Percentiles rank a stretch among this genome's conserved stretches.
phyloP scores from a whole-genome alignment of 2,329 filamentous ascomycete genomes.

The Fusarium secorum region DNA sequence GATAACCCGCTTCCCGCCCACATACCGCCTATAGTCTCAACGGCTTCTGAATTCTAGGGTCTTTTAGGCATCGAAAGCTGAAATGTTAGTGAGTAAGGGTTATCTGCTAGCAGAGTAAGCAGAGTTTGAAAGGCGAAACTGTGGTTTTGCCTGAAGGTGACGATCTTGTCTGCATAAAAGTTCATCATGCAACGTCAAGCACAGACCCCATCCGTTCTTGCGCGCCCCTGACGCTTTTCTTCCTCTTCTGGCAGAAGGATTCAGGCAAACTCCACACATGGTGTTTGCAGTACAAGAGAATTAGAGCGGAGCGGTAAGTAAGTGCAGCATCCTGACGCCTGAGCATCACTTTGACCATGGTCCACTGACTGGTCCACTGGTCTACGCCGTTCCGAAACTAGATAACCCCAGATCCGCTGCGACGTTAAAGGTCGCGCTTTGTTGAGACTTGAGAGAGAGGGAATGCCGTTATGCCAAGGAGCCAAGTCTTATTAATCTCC shows the following conservation, averaged over 20 bases:
- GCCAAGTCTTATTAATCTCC: not conserved
- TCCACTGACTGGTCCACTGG: not conserved
- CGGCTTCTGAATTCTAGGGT: not conserved
- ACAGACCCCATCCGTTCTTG: not conserved
- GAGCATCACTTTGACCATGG: not conserved
- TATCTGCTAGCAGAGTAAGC: not conserved
- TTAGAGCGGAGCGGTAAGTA: not conserved
- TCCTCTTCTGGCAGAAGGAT: not conserved
- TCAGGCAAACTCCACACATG: not conserved
- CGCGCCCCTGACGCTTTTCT: not conserved
- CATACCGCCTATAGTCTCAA: not conserved
- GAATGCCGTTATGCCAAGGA: not conserved
- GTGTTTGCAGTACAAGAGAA: not conserved
- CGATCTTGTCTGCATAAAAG: not conserved
- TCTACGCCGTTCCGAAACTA: not conserved
- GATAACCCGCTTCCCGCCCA: not conserved
- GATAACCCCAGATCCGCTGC: conserved; percentile 5
- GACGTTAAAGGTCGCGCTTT: not conserved
- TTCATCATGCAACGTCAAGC: not conserved
- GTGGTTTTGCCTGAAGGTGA: not conserved
- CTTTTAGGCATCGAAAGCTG: not conserved
- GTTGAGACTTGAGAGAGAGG: not conserved
- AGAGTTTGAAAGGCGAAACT: not conserved
- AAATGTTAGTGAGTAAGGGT: not conserved
- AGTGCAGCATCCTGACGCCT: not conserved